phyloP scores from a whole-genome alignment of 768 basidiomycete species.

The Phlegmacium glaucopus region DNA sequence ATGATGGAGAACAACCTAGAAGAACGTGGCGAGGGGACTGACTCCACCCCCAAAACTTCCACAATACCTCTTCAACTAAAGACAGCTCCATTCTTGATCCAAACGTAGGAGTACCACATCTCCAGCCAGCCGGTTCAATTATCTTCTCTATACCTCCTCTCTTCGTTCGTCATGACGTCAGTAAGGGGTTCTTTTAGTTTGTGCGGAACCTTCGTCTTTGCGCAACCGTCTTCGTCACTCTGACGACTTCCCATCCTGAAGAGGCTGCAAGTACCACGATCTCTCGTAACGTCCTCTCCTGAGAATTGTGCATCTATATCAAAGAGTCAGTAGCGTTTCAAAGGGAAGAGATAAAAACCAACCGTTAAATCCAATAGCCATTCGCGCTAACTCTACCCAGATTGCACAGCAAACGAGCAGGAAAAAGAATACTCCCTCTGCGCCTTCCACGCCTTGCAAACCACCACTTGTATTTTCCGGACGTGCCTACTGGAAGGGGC shows the following conservation, averaged over 20 bases:
- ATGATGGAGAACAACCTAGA: constrained; percentile 15
- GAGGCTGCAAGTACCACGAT: constrained; percentile 48
- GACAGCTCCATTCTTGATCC: constrained; percentile 50
- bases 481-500: constrained; percentile 70
- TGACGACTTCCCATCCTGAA: constrained; percentile 60
- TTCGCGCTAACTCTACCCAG: constrained; percentile 69
- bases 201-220: neutral
- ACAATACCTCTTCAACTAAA: constrained; percentile 40
- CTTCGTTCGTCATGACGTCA: neutral
- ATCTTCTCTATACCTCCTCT: constrained; percentile 19
- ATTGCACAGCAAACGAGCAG: constrained; percentile 66
- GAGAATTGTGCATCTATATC: constrained; percentile 66
- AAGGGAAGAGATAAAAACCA: constrained; percentile 12
- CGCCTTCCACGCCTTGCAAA: constrained; percentile 46
- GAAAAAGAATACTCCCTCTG: constrained; percentile 49
- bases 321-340: neutral
- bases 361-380: constrained; percentile 69
- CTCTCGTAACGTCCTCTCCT: constrained; percentile 70
- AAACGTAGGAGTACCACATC: constrained; percentile 62
- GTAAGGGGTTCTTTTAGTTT: neutral
- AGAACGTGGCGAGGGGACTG: constrained; percentile 16
- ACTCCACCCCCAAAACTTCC: constrained; percentile 34
- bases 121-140: constrained; percentile 43
- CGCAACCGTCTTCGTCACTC: constrained; percentile 50
- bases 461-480: constrained; percentile 37